Percentiles rank a stretch among this genome's conserved stretches.
Conservation (phyloP, 768 basidiomycete genomes). For the Lyophyllum atratum region DNA sequence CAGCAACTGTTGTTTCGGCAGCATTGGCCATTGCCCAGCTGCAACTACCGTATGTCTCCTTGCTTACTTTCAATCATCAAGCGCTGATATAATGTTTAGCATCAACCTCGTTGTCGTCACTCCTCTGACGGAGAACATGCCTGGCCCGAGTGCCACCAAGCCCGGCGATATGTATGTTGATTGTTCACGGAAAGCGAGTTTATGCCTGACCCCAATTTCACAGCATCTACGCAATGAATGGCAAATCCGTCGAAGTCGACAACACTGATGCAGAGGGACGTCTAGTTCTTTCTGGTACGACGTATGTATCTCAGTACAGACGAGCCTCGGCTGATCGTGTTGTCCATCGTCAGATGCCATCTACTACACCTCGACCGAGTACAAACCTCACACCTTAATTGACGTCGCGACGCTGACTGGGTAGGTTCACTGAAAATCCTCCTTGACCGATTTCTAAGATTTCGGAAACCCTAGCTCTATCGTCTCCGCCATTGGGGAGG, state of each 20-base stretch:
- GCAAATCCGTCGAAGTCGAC: conserved; percentile 84
- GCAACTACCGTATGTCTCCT: conserved; percentile 63
- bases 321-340: neutral
- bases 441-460: neutral
- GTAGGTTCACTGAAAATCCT: conserved; percentile 33
- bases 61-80: neutral
- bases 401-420: conserved; percentile 89
- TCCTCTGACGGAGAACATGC: conserved; percentile 86
- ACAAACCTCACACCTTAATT: conserved; percentile 79
- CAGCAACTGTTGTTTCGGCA: conserved; percentile 74
- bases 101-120: conserved; percentile 75
- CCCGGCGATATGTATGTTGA: conserved; percentile 78
- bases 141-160: conserved; percentile 71
- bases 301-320: neutral
- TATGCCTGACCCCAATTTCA: neutral
- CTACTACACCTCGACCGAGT: conserved; percentile 77
- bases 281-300: conserved; percentile 67
- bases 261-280: conserved; percentile 88
- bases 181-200: neutral
- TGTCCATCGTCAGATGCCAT: conserved; percentile 60
- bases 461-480: conserved; percentile 53
- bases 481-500: conserved; percentile 71
- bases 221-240: conserved; percentile 85
- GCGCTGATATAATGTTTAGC: conserved; percentile 33
- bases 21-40: conserved; percentile 81